A percentile compares a stretch with the other conserved stretches of the same genome.
phyloP scores from a whole-genome alignment of 2,329 filamentous ascomycete species.

The Fusarium bulbicola region DNA sequence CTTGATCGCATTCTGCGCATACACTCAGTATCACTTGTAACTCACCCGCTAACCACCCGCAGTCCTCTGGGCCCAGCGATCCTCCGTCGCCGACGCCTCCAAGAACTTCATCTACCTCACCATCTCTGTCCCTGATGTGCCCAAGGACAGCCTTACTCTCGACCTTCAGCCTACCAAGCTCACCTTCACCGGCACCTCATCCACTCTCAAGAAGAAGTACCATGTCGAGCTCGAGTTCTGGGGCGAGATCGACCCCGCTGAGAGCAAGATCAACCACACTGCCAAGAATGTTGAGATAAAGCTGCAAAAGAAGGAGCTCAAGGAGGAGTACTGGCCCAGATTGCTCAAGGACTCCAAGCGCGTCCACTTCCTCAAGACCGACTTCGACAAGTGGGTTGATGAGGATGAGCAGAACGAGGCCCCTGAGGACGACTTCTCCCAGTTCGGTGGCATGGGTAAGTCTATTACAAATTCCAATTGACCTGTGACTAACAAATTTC shows the following conservation, averaged over 20 bases:
- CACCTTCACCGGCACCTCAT: conserved; percentile 83
- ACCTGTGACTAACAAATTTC: conserved; percentile 2
- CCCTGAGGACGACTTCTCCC: conserved; percentile 79
- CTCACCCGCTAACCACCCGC: conserved; percentile 23
- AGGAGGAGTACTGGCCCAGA: conserved; percentile 94
- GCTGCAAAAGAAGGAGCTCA: conserved; percentile 95
- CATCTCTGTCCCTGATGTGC: conserved; percentile 87
- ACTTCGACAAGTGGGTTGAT: conserved; percentile 99
- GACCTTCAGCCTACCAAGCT: conserved; percentile 82
- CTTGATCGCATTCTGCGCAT: conserved; percentile 3
- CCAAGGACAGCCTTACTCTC: conserved; percentile 78
- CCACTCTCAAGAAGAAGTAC: conserved; percentile 87
- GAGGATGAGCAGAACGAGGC: conserved; percentile 98
- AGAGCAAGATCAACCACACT: conserved; percentile 89
- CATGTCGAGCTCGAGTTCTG: conserved; percentile 87
- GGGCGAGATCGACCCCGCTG: conserved; percentile 85
- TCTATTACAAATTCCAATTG: conserved; percentile 30
- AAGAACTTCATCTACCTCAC: conserved; percentile 97
- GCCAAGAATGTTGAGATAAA: conserved; percentile 88
- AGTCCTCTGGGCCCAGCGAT: conserved; percentile 99
- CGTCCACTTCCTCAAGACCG: conserved; percentile 95
- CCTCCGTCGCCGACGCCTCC: conserved; percentile 77
- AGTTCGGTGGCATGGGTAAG: conserved; percentile 73
- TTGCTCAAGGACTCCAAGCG: conserved; percentile 91
- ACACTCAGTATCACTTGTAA: background rate